Percentiles rank a stretch among this genome's conserved stretches.
These are phyloP conservation scores for Aureobasidium pullulans DNA, from an alignment of 2,329 filamentous ascomycete species.

Conservation along the genomic window DNA sequence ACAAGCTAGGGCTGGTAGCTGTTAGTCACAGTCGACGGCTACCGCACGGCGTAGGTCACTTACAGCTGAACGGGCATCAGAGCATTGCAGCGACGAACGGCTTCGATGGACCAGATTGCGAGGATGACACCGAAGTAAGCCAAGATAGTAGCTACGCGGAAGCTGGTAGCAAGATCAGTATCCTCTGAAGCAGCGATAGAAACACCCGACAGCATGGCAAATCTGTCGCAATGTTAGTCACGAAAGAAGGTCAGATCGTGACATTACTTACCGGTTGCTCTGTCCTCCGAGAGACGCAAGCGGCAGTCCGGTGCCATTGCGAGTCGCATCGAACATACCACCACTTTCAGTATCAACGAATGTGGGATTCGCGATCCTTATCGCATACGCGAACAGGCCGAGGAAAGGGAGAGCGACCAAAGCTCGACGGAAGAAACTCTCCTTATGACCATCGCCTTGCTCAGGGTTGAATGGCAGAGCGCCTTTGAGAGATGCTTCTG, in stretches of 20 bases:
- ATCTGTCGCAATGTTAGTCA: background rate
- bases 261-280: background rate
- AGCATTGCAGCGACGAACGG: constrained; percentile 23
- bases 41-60: background rate
- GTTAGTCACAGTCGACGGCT: constrained; percentile 14
- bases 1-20: constrained; percentile 18
- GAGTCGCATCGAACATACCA: background rate
- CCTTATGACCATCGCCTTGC: constrained; percentile 22
- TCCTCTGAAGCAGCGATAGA: background rate
- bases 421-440: constrained; percentile 18
- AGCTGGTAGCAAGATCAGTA: background rate
- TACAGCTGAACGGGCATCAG: constrained; percentile 18
- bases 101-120: constrained; percentile 25
- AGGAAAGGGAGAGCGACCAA: constrained; percentile 12
- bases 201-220: background rate
- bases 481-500: constrained; percentile 19
- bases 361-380: background rate
- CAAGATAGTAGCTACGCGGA: constrained; percentile 23
- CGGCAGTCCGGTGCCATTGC: background rate
- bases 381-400: background rate
- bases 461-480: constrained; percentile 26
- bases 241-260: background rate
- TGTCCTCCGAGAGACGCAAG: background rate
- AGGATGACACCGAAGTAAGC: constrained; percentile 24
- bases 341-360: background rate